Base-by-base conservation (phyloP, 768 basidiomycete genomes). In the Mycena epipterygia region DNA sequence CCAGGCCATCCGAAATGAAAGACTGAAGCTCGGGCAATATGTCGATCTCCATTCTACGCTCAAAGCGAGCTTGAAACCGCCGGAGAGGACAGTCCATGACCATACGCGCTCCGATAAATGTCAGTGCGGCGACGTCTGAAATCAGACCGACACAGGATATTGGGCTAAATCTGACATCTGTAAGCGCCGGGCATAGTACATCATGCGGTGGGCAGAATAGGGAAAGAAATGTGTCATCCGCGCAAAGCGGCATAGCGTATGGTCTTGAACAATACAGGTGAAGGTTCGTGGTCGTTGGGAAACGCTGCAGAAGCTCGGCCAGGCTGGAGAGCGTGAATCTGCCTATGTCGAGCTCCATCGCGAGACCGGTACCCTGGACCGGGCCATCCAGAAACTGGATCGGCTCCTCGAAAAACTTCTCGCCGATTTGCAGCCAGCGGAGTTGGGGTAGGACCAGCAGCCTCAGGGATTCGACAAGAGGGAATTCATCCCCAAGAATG, bases 1-100 rank as follows among this genome's bases (percentile, higher is more conserved):
- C 3, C 13, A 46, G 44, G 21, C 44, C 44, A 16, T 41, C 39
- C 39, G 39, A 41, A 41, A 41, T 49, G 12, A 48, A 60, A 13
- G 58, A 8, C 32, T 48, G 23, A 3, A 58, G 53, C 9, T 59
- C 65, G 9, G 64, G 64, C 17, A 58, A 21, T 29, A 67, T 30
- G 2, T 66, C 64, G 30, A 66, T 27, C 17, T 67, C 65, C 48
- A 51, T n/a, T 12, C 46, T 11, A 4, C 57, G 13, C 21, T 25
- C 14, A 29, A 59, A 59, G 11, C 30, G 2, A 33, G 59, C 12
- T 2, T n/a, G 27, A 4, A 59, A 8, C 11, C 35, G 48, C 27
- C 51, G 33, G 19, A 67, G 56, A 37, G 65, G 46, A 23, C 21
- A 23, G 19, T 27, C 35, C 56, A 59, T 23, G 17, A 19, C 16